phyloP scores from a whole-genome alignment of 345 rosid species.

The Isatis tinctoria region DNA sequence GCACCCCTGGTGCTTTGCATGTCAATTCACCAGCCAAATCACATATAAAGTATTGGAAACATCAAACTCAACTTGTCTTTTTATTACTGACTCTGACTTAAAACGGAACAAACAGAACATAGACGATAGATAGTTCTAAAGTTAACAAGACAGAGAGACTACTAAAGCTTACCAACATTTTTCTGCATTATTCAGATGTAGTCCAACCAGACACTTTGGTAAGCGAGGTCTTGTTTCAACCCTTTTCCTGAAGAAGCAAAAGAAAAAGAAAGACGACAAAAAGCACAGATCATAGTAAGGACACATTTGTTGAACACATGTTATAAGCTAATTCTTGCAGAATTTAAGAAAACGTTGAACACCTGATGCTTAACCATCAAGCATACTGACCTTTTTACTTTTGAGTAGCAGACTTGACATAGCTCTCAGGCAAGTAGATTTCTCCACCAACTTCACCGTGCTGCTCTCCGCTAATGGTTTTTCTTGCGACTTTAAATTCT shows the following conservation, averaged over 20 bases:
- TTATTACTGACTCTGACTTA: conserved; percentile 31
- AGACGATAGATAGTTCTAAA: conserved; percentile 32
- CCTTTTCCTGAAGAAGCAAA: conserved; percentile 2
- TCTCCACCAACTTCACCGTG: conserved; percentile 98
- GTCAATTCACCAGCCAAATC: conserved; percentile 45
- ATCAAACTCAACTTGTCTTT: conserved; percentile 22
- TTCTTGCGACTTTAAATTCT: conserved; percentile 77
- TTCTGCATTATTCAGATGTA: conserved; percentile 13
- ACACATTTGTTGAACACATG: neutral
- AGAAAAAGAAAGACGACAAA: neutral
- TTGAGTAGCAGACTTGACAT: conserved; percentile 41
- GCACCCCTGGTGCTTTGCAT: conserved; percentile 95
- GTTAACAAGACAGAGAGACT: conserved; percentile 31
- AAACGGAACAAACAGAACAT: conserved; percentile 22
- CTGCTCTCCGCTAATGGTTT: conserved; percentile 93
- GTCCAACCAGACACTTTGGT: conserved; percentile 2
- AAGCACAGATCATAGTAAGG: neutral
- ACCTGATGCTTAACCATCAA: neutral
- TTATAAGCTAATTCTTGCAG: neutral
- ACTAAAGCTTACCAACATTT: conserved; percentile 56
- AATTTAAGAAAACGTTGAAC: neutral
- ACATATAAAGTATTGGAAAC: conserved; percentile 12
- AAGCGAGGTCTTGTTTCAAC: conserved; percentile 16
- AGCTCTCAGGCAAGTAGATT: conserved; percentile 77
- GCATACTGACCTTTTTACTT: conserved; percentile 47